Evolutionary conservation across 805 yeast genomes (phyloP).

Genomic region (Nakazawaea sp.): DNA sequence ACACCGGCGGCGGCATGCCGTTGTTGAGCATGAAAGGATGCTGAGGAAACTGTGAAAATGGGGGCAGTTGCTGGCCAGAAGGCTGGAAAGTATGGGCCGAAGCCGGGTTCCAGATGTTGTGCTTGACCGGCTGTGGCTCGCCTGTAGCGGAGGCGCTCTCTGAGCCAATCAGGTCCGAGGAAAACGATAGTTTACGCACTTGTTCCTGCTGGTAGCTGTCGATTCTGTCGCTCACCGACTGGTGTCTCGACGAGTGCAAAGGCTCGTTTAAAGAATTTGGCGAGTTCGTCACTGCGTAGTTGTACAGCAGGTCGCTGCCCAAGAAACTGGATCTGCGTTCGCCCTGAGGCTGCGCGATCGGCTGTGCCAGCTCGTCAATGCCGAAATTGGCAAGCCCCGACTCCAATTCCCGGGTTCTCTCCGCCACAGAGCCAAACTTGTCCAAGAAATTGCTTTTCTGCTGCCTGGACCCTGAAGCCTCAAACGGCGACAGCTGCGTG

Average conservation of each 20-base stretch:
- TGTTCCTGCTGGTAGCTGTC: slow-evolving; percentile 37
- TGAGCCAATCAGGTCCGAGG: slow-evolving; percentile 6
- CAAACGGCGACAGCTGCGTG: slow-evolving; percentile 22
- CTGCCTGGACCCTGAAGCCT: slow-evolving; percentile 18
- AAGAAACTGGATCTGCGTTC: slow-evolving; percentile 14
- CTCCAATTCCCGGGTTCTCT: slow-evolving; percentile 63
- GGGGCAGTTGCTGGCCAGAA: neutral
- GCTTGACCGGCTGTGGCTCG: slow-evolving; percentile 9
- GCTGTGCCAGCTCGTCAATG: neutral
- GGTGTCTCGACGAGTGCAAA: slow-evolving; percentile 36
- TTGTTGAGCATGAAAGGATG: too few species aligned
- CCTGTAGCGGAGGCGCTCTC: slow-evolving; percentile 3
- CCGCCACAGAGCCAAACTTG: slow-evolving; percentile 59
- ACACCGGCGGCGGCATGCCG: neutral
- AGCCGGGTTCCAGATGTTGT: slow-evolving; percentile 61
- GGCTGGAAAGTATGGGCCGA: slow-evolving; percentile 57
- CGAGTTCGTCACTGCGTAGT: slow-evolving; percentile 18
- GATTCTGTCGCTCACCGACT: slow-evolving; percentile 55
- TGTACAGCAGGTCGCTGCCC: neutral
- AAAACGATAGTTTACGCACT: slow-evolving; percentile 8
- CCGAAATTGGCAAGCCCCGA: slow-evolving; percentile 28
- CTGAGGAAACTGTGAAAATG: too few species aligned
- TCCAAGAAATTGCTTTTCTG: slow-evolving; percentile 39
- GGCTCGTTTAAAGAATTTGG: slow-evolving; percentile 36
- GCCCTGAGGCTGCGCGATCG: neutral